Percentiles rank a stretch among this genome's conserved stretches.
These are phyloP conservation scores for Pseudozyma tsukubaensis DNA, from an alignment of 1,284 basidiomycete genomes.

Conservation along the genomic window DNA sequence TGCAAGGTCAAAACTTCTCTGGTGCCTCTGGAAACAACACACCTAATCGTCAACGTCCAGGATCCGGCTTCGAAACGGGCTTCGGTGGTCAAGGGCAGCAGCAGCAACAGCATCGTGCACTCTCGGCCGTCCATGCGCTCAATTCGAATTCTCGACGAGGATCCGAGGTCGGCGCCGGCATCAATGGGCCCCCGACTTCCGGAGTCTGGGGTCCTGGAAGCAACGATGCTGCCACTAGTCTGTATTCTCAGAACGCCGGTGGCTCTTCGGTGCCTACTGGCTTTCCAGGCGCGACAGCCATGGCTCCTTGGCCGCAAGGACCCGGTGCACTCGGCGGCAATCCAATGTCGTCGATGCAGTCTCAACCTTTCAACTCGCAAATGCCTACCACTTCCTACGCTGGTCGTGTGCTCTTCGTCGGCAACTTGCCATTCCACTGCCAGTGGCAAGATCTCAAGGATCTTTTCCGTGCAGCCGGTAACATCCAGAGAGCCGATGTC, in stretches of 20 bases:
- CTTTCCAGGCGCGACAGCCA: conserved; percentile 45
- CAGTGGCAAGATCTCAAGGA: conserved; percentile 69
- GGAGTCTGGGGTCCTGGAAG: conserved; percentile 8
- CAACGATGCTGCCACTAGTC: conserved; percentile 15
- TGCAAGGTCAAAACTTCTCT: conserved; percentile 17
- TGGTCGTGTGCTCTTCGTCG: conserved; percentile 66
- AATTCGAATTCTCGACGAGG: conserved; percentile 30
- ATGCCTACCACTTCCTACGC: conserved; percentile 58
- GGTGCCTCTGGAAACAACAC: conserved; percentile 16
- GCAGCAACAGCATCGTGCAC: conserved; percentile 31
- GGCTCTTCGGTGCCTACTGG: conserved; percentile 50
- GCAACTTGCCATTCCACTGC: conserved; percentile 67
- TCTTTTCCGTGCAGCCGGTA: conserved; percentile 70
- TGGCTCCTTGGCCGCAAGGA: conserved; percentile 45
- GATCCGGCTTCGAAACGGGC: conserved; percentile 11
- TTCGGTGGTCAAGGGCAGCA: conserved; percentile 9
- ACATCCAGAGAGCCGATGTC: conserved; percentile 92
- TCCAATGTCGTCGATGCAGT: conserved; percentile 35
- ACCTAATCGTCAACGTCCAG: conserved; percentile 19
- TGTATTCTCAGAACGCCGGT: conserved; percentile 25
- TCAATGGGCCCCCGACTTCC: conserved; percentile 8
- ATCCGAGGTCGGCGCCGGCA: conserved; percentile 24
- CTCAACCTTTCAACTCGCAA: conserved; percentile 41
- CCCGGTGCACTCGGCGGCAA: conserved; percentile 32
- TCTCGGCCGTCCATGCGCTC: conserved; percentile 35